Base-by-base conservation (phyloP, 345 rosid genomes). In the Eucalyptus lansdowneana region DNA sequence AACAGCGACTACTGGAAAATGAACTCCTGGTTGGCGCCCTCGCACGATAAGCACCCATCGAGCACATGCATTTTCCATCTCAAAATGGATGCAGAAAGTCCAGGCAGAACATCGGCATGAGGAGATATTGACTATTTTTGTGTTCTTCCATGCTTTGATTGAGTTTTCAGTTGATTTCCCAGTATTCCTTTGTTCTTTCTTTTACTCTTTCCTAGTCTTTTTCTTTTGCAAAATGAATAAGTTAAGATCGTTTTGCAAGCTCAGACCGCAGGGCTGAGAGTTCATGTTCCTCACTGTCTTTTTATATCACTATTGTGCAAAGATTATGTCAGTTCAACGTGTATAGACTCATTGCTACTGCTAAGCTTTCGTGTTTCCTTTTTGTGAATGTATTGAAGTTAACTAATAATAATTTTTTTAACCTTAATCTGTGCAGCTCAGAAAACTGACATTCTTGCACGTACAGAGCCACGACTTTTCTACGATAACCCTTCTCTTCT, bases 1-100 rank as follows among this genome's bases (percentile, higher is more conserved):
- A 93, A 91, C 45, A 90, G 91, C 34, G 92, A 91, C 91, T 94
- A 92, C 69, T 91, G 92, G 93, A 94, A 91, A 86, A 90, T 95
- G 89, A 91, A 92, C 83, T 92, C 94, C 80, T 85, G 89, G 91
- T 25, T 87, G 89, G 89, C 81, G 67, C 89, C 94, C 88, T 80
- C 94, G 37, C 91, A 87, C 22, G 92, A 92, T 42, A 89, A 91
- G 51, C 92, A 47, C 49, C 90, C 92, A 31, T 60, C 90, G 25
- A 87, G 37, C 27, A 67, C 93, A 19, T 92, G 94, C 92, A 90
- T 93, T 86, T 94, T 93, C 87, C 93, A 92, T 50, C 90, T 89
- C 89, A 91, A 90, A 89, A 87, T 90, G 91, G 95, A 92, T 88
- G 81, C 91, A n/a, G 86, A 89, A 88, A 87, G 87, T 60, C 86